Percentiles rank a stretch among this genome's conserved stretches.
phyloP scores from a whole-genome alignment of 192 early-diverging fungal species.

The Geosiphon pyriformis region DNA sequence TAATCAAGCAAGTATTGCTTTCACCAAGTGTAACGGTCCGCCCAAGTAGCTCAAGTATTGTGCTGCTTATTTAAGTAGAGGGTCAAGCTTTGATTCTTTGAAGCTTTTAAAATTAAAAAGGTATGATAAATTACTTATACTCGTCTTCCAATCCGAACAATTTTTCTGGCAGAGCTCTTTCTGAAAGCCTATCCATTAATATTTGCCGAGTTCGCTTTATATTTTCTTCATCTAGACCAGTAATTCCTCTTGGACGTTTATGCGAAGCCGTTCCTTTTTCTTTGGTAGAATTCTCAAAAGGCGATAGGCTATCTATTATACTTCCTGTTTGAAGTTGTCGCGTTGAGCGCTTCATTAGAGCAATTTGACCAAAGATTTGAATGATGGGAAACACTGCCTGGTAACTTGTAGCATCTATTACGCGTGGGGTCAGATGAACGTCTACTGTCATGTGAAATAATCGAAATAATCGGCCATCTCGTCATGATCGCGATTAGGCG shows the following conservation, averaged over 20 bases:
- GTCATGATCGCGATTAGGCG: too few relatives aligned
- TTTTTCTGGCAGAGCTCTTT: conserved; percentile 31
- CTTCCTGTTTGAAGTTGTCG: background rate
- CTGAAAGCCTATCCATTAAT: conserved; percentile 33
- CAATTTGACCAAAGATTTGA: too few relatives aligned
- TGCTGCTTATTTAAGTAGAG: conserved; percentile 28
- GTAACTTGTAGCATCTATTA: too few relatives aligned
- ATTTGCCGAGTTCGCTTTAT: conserved; percentile 14
- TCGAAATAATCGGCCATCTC: too few relatives aligned
- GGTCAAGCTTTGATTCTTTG: background rate
- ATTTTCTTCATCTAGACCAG: background rate
- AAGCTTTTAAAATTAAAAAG: background rate
- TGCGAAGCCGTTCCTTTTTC: background rate
- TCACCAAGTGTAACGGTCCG: conserved; percentile 64
- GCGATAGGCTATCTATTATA: background rate
- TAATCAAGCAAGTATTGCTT: conserved; percentile 80
- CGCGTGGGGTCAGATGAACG: too few relatives aligned
- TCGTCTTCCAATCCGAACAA: conserved; percentile 44
- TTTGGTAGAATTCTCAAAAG: too few relatives aligned
- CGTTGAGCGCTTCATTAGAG: background rate
- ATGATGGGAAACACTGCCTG: too few relatives aligned
- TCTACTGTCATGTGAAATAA: too few relatives aligned
- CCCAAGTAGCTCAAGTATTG: conserved; percentile 52
- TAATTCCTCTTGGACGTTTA: background rate
- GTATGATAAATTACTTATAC: conserved; percentile 32